Evolutionary conservation across 2,329 filamentous ascomycete genomes (phyloP).

Genomic region (Ramularia endophylla): DNA sequence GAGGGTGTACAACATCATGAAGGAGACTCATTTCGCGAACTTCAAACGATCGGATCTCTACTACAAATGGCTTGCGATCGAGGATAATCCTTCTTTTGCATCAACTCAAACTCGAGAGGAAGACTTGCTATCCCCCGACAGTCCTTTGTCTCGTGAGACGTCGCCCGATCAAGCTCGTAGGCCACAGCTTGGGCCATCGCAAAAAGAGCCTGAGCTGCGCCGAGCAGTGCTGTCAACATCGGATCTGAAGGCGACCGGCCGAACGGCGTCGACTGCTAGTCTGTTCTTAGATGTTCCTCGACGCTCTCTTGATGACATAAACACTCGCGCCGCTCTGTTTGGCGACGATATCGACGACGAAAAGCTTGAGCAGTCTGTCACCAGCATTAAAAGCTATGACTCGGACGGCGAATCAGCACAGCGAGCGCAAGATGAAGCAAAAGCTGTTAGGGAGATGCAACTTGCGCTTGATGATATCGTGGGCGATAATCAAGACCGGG

Average conservation of each 20-base stretch:
- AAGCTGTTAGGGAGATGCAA: constrained; percentile 89
- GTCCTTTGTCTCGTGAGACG: constrained; percentile 8
- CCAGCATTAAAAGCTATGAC: constrained; percentile 76
- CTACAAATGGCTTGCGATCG: constrained; percentile 90
- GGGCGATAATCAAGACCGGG: constrained; percentile 62
- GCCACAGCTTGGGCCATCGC: constrained; percentile 17
- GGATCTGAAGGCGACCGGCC: constrained; percentile 45
- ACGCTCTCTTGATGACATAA: constrained; percentile 64
- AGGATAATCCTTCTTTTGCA: constrained; percentile 50
- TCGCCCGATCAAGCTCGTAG: constrained; percentile 19
- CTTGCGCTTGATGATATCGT: constrained; percentile 88
- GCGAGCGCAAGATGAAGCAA: constrained; percentile 57
- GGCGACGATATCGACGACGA: constrained; percentile 76
- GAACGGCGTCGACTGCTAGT: constrained; percentile 8
- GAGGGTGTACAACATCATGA: constrained; percentile 75
- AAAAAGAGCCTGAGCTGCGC: constrained; percentile 45
- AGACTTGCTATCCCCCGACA: constrained; percentile 14
- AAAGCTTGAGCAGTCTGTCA: constrained; percentile 66
- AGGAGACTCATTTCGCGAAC: constrained; percentile 68
- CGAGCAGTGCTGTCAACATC: constrained; percentile 56
- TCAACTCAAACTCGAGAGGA: constrained; percentile 17
- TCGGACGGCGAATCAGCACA: constrained; percentile 57
- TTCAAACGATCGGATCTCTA: constrained; percentile 94
- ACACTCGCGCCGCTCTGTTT: constrained; percentile 46
- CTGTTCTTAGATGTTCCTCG: constrained; percentile 36